These are phyloP conservation scores for Gossypium anomalum DNA, from an alignment of 345 rosid species.

Conservation along the genomic window DNA sequence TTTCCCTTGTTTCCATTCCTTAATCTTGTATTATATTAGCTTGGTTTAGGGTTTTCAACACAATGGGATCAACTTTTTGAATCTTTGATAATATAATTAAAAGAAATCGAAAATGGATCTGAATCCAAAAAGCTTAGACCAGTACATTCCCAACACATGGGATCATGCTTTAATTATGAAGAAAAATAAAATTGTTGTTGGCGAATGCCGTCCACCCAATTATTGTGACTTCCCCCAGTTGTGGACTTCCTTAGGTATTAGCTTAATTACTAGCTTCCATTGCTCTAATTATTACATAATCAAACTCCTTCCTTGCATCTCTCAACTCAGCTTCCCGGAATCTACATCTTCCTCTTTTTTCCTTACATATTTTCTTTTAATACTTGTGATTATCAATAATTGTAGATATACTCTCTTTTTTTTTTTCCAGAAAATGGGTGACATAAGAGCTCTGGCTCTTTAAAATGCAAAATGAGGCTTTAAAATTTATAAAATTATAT, in stretches of 20 bases:
- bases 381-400: not conserved
- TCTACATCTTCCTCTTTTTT: not conserved
- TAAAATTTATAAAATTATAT: no score
- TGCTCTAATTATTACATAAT: not conserved
- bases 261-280: not conserved
- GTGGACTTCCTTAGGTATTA: not conserved
- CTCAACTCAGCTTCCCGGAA: not conserved
- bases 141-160: slow-evolving; percentile 1
- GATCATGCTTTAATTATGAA: slow-evolving; percentile 2
- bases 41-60: not conserved
- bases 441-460: no score
- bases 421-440: no score
- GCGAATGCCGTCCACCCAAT: not conserved
- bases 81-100: not conserved
- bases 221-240: slow-evolving; percentile 1
- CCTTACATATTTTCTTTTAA: not conserved
- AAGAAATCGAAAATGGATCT: not conserved
- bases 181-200: not conserved
- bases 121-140: not conserved
- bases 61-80: not conserved
- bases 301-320: not conserved
- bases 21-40: not conserved
- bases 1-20: not conserved
- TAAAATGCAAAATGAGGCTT: no score
- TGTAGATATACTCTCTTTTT: no score